phyloP scores from a whole-genome alignment of 257 asterid species.

The Solanum sparsipilum region DNA sequence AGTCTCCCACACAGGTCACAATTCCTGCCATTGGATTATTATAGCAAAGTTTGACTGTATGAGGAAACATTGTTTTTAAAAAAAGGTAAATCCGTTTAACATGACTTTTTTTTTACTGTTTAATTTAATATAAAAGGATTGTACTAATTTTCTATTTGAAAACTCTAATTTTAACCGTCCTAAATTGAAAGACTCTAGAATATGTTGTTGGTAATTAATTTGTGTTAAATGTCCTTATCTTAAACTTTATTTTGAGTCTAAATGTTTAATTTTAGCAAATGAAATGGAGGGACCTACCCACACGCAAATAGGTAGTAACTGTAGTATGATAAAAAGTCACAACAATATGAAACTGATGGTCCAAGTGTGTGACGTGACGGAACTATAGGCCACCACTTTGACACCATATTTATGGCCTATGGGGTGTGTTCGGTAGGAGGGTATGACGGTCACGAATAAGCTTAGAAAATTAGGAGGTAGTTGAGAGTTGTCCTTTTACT shows the following conservation, averaged over 20 bases:
- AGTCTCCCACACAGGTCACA: not conserved
- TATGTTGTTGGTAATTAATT: not conserved
- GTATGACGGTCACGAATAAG: not conserved
- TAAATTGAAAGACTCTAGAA: not conserved
- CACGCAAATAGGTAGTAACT: not conserved
- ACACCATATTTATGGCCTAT: too few relatives aligned
- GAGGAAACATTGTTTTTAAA: not conserved
- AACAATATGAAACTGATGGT: not conserved
- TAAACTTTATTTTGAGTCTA: not conserved
- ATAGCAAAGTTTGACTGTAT: too few relatives aligned
- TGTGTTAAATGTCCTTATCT: not conserved
- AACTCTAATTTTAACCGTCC: not conserved
- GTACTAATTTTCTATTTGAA: not conserved
- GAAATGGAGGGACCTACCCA: not conserved
- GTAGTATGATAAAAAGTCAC: not conserved
- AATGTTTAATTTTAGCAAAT: not conserved
- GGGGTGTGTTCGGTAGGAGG: not conserved
- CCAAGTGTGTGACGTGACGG: not conserved
- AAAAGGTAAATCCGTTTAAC: not conserved
- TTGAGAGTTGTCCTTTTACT: too few relatives aligned
- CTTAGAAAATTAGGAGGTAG: too few relatives aligned
- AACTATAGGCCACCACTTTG: too few relatives aligned
- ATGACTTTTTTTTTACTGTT: not conserved
- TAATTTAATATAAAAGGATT: not conserved
- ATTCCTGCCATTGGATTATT: not conserved